Conservation (phyloP, 2,329 filamentous ascomycete species). For the Pezicula rhizophila region DNA sequence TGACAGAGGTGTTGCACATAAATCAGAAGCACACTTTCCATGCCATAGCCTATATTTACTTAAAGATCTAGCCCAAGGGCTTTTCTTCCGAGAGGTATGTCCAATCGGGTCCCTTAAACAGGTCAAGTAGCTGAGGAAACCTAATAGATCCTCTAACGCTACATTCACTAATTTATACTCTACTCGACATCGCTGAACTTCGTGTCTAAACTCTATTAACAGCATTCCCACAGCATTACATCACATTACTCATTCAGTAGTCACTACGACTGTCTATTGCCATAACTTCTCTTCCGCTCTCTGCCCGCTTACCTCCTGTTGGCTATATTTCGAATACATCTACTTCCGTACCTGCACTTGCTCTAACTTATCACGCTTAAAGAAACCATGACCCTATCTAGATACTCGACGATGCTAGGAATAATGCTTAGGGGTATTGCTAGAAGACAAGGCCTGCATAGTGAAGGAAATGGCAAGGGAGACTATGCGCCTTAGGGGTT, state of each 20-base stretch:
- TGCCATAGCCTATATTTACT: slow-evolving; percentile 56
- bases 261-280: slow-evolving; percentile 62
- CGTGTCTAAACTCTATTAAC: slow-evolving; percentile 36
- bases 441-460: slow-evolving; percentile 47
- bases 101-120: neutral
- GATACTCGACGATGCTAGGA: slow-evolving; percentile 53
- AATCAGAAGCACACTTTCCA: slow-evolving; percentile 50
- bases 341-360: slow-evolving; percentile 66
- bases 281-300: slow-evolving; percentile 57
- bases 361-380: slow-evolving; percentile 57
- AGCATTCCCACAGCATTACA: slow-evolving; percentile 45
- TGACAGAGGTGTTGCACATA: slow-evolving; percentile 45
- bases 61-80: slow-evolving; percentile 45
- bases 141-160: slow-evolving; percentile 58
- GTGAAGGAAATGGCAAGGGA: slow-evolving; percentile 46
- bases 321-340: slow-evolving; percentile 59
- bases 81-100: slow-evolving; percentile 52
- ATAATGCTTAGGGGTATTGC: slow-evolving; percentile 48
- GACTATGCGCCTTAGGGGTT: slow-evolving; percentile 59
- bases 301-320: slow-evolving; percentile 62
- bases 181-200: slow-evolving; percentile 41
- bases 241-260: slow-evolving; percentile 57
- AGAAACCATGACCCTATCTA: slow-evolving; percentile 61
- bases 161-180: slow-evolving; percentile 65
- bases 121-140: slow-evolving; percentile 4